These are phyloP conservation scores for Fremontodendron californicum DNA, from an alignment of 345 rosid genomes.

Conservation along the genomic window DNA sequence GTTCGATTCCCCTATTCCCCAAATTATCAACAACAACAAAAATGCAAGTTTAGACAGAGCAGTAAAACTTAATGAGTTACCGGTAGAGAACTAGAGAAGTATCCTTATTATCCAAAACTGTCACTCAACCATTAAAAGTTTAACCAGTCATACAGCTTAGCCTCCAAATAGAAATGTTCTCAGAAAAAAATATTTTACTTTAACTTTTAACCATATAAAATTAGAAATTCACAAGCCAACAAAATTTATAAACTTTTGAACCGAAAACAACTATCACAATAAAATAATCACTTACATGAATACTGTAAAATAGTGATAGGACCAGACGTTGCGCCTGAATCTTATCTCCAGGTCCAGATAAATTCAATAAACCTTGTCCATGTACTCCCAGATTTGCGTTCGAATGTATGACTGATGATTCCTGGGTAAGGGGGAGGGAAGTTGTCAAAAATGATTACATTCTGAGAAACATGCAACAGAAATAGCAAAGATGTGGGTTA, in stretches of 20 bases:
- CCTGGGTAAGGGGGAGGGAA: constrained; percentile 37
- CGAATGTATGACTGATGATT: constrained; percentile 85
- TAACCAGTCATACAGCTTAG: neutral
- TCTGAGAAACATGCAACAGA: constrained; percentile 16
- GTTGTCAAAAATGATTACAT: constrained; percentile 16
- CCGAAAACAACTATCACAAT: neutral
- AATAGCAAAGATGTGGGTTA: neutral
- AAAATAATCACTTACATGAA: constrained; percentile 61
- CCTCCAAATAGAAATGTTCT: neutral
- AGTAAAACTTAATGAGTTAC: neutral
- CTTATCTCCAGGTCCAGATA: constrained; percentile 85
- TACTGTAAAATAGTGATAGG: constrained; percentile 84
- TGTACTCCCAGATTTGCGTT: constrained; percentile 95
- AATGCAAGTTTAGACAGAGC: neutral
- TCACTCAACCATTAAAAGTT: neutral
- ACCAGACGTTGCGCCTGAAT: constrained; percentile 97
- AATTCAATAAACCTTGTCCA: constrained; percentile 94
- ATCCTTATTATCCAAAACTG: neutral
- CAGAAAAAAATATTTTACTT: neutral
- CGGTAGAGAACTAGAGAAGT: neutral
- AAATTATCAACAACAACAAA: no score
- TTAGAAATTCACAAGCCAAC: neutral
- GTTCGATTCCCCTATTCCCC: no score
- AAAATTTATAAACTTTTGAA: constrained; percentile 35
- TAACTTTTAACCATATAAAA: neutral